Evolutionary conservation across 2,329 filamentous ascomycete genomes (phyloP), one percentile per base, ranked within the genome.

Genomic region (Helicocarpus griseus): DNA sequence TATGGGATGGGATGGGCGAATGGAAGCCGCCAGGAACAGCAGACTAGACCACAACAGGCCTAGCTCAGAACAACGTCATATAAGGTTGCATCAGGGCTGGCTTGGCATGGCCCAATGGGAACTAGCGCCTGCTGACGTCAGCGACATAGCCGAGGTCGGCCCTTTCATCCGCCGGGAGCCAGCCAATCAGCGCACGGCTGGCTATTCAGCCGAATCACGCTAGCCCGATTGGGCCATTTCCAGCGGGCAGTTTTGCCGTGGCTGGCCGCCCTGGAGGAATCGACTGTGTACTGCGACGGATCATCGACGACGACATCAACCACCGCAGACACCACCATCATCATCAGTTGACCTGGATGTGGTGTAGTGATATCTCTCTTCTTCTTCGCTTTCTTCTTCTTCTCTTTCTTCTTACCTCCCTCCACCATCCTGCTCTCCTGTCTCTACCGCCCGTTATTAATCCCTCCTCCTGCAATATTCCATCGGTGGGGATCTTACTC

Each of bases 371-470:
- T 38, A 8, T 26, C 31, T 6, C 9, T 48, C 33, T 19, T 17
- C 38, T 50, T 36, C 39, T 46, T 24, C 39, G 31, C 13, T 48
- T 24, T 57, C 58, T 44, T 38, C 31, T 47, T 38, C 28, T 40
- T 26, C 51, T 35, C 39, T 38, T 38, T 44, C 50, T 29, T 55
- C 54, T 51, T 8, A 31, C 6, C 26, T 19, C 28, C 19, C 31
- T 31, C 31, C 26, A 5, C 17, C 36, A 17, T 22, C 17, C 19
- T 49, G 22, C 29, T 33, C 21, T 29, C 21, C 22, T 49, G 17
- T 14, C 33, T 26, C 6, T n/a, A 19, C 22, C n/a, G 13, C 17
- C 24, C n/a, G n/a, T n/a, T n/a, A n/a, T n/a, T n/a, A n/a, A n/a
- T n/a, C n/a, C n/a, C n/a, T n/a, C n/a, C n/a, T n/a, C n/a, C n/a